Percentiles rank a stretch among this genome's conserved stretches.
These are phyloP conservation scores for Durotheca rogersii DNA, from an alignment of 495 filamentous ascomycete species.

Conservation along the genomic window DNA sequence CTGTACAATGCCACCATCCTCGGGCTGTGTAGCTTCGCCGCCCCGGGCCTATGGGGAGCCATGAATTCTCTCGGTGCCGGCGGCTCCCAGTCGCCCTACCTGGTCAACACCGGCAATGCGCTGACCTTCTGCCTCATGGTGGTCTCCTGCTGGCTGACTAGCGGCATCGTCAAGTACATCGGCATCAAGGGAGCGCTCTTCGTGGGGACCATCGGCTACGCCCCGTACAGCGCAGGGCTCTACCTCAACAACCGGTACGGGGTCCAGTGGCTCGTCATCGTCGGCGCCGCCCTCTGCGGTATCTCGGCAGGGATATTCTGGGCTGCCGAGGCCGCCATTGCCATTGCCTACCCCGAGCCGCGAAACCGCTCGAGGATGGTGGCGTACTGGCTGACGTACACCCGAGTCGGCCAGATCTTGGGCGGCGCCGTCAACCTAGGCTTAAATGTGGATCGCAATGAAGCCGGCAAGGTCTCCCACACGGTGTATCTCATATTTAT, in stretches of 20 bases:
- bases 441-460: conserved; percentile 54
- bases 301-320: conserved; percentile 67
- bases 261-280: conserved; percentile 60
- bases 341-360: conserved; percentile 63
- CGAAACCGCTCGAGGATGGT: conserved; percentile 61
- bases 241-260: conserved; percentile 68
- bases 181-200: conserved; percentile 66
- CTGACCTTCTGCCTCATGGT: conserved; percentile 68
- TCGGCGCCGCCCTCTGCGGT: conserved; percentile 66
- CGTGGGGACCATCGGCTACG: conserved; percentile 65
- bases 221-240: conserved; percentile 63
- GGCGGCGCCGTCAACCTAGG: conserved; percentile 65
- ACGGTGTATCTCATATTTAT: conserved; percentile 63
- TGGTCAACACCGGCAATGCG: conserved; percentile 70
- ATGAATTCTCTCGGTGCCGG: conserved; percentile 72
- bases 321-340: conserved; percentile 66
- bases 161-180: conserved; percentile 56
- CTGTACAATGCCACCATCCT: conserved; percentile 65
- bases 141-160: conserved; percentile 58
- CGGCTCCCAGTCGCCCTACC: conserved; percentile 60
- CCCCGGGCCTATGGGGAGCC: conserved; percentile 67
- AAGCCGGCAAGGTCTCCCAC: conserved; percentile 62
- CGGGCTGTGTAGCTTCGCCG: conserved; percentile 62
- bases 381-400: conserved; percentile 63
- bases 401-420: conserved; percentile 61